phyloP scores from a whole-genome alignment of 306 rosid species.

The Cyamopsis tetragonoloba region DNA sequence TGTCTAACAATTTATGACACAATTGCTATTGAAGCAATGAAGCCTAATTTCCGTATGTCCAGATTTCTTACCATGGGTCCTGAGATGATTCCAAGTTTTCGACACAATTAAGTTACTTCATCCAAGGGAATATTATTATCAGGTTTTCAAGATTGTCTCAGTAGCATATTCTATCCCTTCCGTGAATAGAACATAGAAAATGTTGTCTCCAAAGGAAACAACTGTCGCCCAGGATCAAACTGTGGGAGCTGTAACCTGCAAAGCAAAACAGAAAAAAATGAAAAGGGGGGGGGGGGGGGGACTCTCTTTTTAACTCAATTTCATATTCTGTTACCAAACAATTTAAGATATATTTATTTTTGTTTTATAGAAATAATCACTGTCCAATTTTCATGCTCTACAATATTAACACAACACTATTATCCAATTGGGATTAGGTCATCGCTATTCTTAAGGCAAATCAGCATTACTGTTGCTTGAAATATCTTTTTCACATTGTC shows the following conservation, averaged over 20 bases:
- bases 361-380: background rate
- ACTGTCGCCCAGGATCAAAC: background rate
- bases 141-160: background rate
- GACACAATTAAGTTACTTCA: background rate
- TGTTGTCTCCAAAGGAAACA: background rate
- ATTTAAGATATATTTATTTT: background rate
- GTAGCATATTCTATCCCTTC: conserved; percentile 4
- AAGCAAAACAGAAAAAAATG: no score
- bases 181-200: background rate
- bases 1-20: background rate
- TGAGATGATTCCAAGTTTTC: conserved; percentile 3
- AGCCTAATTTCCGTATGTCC: background rate
- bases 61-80: background rate
- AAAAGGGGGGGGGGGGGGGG: background rate
- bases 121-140: background rate
- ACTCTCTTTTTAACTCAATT: background rate
- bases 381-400: background rate
- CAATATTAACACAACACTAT: background rate
- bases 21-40: background rate
- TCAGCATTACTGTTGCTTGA: background rate
- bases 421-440: background rate
- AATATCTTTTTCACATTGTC: background rate
- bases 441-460: background rate
- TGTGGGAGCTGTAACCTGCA: conserved; percentile 51
- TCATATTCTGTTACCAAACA: background rate